Base-by-base conservation (phyloP, 2,329 filamentous ascomycete species). In the Cladosporium oxysporum region DNA sequence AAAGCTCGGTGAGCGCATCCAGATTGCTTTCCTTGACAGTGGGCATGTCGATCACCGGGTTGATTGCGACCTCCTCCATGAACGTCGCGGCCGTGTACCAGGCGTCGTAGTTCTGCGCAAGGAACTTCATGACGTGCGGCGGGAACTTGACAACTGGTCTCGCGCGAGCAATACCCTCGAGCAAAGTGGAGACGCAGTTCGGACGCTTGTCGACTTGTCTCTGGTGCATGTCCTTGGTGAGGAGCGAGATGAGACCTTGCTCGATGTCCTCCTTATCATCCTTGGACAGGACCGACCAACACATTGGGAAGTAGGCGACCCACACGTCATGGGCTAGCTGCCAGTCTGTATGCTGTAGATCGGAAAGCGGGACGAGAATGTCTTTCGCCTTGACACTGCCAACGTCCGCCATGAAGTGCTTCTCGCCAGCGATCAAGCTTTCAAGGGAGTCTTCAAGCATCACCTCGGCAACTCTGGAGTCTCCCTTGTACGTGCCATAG, bases 61-160 rank as follows among this genome's bases (percentile, higher is more conserved):
- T 88, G 74, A 97, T 90, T 10, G 92, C 93, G 31, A 91, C 88
- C 66, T 96, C 92, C 77, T 99, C 95, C 68, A 99, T 87, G 73
- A 95, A 93, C 16, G 90, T 89, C 26, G 96, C 85, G 16, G 92
- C 92, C n/a, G 92, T 93, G 76, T 99, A 99, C 96, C 95, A 99
- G 0, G 90, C 91, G 78, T 97, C 93, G 76, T 96, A 99, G 0
- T 92, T 97, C 77, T 91, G 92, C 23, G 93, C 94, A 65, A 96
- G 86, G 72, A 93, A 98, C 76, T 99, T 99, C 81, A 99, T 88
- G 44, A 98, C 92, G 74, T 99, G 95, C 0, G 95, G 92, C 7
- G 95, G 95, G 59, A 99, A 88, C 79, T 95, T 96, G 79, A 95
- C 96, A 26, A 91, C 87, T 0, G 95, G 94, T 80, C 86, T 91